Base-by-base conservation (phyloP, 2,329 filamentous ascomycete species). In the Claviceps arundinis region DNA sequence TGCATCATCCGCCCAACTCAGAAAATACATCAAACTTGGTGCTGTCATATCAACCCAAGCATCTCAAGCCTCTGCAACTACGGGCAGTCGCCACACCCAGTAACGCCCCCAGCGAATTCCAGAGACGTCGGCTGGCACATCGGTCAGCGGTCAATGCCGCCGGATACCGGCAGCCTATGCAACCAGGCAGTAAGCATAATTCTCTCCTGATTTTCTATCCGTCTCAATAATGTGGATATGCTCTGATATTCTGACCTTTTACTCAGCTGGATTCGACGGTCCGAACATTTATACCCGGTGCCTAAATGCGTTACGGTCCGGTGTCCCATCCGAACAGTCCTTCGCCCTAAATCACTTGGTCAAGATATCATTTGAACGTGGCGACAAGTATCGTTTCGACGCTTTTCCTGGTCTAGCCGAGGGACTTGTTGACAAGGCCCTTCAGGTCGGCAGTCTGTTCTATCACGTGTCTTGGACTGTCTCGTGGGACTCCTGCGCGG, bases 361-460 rank as follows among this genome's bases (percentile, higher is more conserved):
- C 54, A 95, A 95, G 65, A 96, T 97, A 30, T 96, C 90, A 0
- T 93, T 85, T 62, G 90, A 97, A 66, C 81, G 90, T 44, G 91
- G 91, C 46, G 93, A 97, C 65, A 95, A 95, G 67, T 96, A 95
- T 69, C 86, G 88, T 55, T 96, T 97, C 58, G 89, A 95, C 60
- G 87, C 88, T 5, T 97, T 96, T 59, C 85, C 87, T 1, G 84
- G 88, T 9, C 76, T 98, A 30, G 88, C 89, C 0, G 93, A 97
- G 66, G 87, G 87, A 3, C 76, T 98, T 9, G 82, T 95, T 52
- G 85, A 89, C 55, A 94, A 94, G 63, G 83, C 86, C 2, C 73
- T 96, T 48, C 81, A 90, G 56, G 77, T 95, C 42, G 85, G 85
- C 52, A 77, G 75, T 47, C 70, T 95, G 13, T 94, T 90, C 68